Conservation (phyloP, 305 asterid species). For the Solanum hybrid region DNA sequence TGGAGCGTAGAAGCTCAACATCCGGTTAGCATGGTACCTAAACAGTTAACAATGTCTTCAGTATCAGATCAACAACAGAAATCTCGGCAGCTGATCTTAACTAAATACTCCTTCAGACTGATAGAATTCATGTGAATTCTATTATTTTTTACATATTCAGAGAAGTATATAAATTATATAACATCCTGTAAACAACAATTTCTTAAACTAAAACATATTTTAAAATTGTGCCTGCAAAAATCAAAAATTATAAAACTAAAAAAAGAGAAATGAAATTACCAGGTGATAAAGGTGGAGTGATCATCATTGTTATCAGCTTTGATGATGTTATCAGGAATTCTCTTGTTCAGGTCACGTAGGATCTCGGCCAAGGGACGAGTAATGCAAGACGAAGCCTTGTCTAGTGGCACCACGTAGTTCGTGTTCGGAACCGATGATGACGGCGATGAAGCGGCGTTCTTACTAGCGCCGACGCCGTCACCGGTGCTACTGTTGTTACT, state of each 20-base stretch:
- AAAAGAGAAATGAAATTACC: slow-evolving; percentile 23
- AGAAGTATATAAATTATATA: neutral
- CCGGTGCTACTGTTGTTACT: slow-evolving; percentile 15
- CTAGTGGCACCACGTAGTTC: slow-evolving; percentile 84
- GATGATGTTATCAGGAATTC: slow-evolving; percentile 78
- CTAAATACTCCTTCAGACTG: neutral
- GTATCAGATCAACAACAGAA: slow-evolving; percentile 11
- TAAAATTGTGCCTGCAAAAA: neutral
- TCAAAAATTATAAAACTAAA: neutral
- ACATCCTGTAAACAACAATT: neutral
- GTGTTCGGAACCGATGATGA: slow-evolving; percentile 45
- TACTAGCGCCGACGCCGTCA: slow-evolving; percentile 32
- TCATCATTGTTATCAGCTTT: slow-evolving; percentile 37
- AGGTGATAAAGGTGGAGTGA: slow-evolving; percentile 59
- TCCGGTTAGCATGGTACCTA: slow-evolving; percentile 94
- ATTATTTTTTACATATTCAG: neutral
- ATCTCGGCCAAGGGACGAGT: slow-evolving; percentile 92
- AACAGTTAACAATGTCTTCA: slow-evolving; percentile 10
- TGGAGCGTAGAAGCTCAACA: slow-evolving; percentile 98
- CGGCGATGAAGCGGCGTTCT: slow-evolving; percentile 25
- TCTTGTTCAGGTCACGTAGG: slow-evolving; percentile 83
- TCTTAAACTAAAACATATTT: neutral
- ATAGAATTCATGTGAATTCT: neutral
- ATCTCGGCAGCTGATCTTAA: neutral
- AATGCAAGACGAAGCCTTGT: slow-evolving; percentile 61